phyloP scores from a whole-genome alignment of 768 basidiomycete genomes.

The Hericium rajendrae region DNA sequence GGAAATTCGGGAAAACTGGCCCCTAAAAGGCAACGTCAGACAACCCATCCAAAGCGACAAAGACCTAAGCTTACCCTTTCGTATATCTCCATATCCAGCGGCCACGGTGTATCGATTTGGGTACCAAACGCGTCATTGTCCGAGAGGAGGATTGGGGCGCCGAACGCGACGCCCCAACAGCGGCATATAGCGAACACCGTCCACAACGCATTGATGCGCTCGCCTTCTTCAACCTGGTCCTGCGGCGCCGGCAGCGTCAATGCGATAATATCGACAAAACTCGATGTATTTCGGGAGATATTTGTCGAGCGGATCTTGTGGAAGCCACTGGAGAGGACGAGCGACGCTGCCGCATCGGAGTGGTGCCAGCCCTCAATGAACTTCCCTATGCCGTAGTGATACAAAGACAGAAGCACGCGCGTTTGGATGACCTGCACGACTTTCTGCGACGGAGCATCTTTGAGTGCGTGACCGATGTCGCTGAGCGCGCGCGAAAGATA shows the following conservation, averaged over 20 bases:
- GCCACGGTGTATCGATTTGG: constrained; percentile 32
- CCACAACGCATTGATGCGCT: constrained; percentile 63
- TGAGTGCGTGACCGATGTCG: constrained; percentile 32
- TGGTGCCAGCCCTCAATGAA: constrained; percentile 24
- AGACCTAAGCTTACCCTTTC: background rate
- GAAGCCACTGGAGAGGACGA: constrained; percentile 20
- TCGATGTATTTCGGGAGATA: constrained; percentile 3
- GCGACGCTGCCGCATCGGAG: constrained; percentile 20
- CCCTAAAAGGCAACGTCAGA: constrained; percentile 26
- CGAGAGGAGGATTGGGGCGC: constrained; percentile 42
- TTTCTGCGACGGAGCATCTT: constrained; percentile 23
- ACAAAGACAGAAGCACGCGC: constrained; percentile 23
- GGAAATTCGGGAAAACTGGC: constrained; percentile 33
- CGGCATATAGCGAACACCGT: constrained; percentile 49
- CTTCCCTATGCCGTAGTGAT: constrained; percentile 20
- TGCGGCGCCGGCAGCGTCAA: constrained; percentile 26
- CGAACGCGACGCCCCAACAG: constrained; percentile 42
- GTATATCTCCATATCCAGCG: constrained; percentile 24
- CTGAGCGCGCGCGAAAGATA: constrained; percentile 41
- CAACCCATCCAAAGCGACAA: constrained; percentile 22
- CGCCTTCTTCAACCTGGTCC: constrained; percentile 50
- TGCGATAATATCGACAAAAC: constrained; percentile 7
- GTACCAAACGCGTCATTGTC: constrained; percentile 37
- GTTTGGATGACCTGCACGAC: constrained; percentile 27
- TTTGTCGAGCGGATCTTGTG: constrained; percentile 16